A percentile compares a stretch with the other conserved stretches of the same genome.
These are phyloP conservation scores for Centaurea solstitialis DNA, from an alignment of 129 eudicot species.

Conservation along the genomic window DNA sequence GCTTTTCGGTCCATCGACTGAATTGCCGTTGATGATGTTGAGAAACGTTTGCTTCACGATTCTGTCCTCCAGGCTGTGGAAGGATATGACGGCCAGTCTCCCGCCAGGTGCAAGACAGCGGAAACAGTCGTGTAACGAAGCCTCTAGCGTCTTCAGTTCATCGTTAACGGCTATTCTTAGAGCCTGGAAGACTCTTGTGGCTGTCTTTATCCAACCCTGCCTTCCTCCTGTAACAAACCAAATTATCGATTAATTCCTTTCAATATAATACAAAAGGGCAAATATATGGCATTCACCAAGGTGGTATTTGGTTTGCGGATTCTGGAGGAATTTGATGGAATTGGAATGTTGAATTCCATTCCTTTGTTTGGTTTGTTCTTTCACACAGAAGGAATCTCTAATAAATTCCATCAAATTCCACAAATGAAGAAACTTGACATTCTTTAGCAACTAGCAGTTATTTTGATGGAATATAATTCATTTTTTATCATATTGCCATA, in stretches of 20 bases:
- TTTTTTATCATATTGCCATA: no score
- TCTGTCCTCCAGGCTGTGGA: slow-evolving; percentile 97
- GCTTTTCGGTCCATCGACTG: slow-evolving; percentile 20
- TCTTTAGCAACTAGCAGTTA: no score
- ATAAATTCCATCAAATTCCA: no score
- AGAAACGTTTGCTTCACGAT: slow-evolving; percentile 94
- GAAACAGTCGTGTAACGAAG: slow-evolving; percentile 67
- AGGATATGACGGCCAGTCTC: slow-evolving; percentile 94
- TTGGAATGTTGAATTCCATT: no score
- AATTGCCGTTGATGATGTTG: slow-evolving; percentile 45
- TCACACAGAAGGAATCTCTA: no score
- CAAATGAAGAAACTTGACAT: no score
- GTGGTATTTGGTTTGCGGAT: no score
- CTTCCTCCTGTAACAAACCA: slow-evolving; percentile 62
- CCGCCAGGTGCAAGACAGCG: slow-evolving; percentile 88
- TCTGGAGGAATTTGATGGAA: no score
- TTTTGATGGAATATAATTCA: no score
- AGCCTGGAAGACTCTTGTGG: slow-evolving; percentile 94
- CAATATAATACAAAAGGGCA: neutral
- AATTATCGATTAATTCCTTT: neutral
- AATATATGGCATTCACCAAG: neutral
- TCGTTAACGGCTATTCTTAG: slow-evolving; percentile 94
- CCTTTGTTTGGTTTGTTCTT: no score
- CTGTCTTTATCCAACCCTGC: slow-evolving; percentile 99
- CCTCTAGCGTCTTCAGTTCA: slow-evolving; percentile 74